A percentile compares a stretch with the other conserved stretches of the same genome.
These are phyloP conservation scores for Anthracocystis panici-leucophaei DNA, from an alignment of 1,284 basidiomycete genomes.

Conservation along the genomic window DNA sequence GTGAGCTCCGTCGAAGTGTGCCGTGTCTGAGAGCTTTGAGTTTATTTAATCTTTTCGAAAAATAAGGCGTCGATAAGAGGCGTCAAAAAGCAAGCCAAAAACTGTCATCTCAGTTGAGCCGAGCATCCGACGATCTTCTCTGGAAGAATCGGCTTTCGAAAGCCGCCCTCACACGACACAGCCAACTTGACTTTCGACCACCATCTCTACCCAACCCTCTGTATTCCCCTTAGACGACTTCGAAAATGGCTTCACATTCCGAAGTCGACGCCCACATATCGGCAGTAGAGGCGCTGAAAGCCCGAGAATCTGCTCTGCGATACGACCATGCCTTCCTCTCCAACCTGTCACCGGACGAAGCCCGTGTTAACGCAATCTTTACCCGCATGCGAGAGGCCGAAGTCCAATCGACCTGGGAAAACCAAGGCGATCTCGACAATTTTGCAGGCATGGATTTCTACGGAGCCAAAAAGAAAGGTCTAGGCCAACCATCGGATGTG, in stretches of 20 bases:
- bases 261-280: constrained; percentile 17
- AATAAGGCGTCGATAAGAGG: not conserved
- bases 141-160: constrained; percentile 12
- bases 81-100: constrained; percentile 13
- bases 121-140: not conserved
- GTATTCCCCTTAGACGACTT: not conserved
- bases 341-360: constrained; percentile 24
- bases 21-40: not conserved
- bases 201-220: not conserved
- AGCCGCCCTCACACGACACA: constrained; percentile 16
- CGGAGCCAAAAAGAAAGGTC: constrained; percentile 31
- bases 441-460: constrained; percentile 52
- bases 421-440: constrained; percentile 31
- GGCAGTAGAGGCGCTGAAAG: constrained; percentile 30
- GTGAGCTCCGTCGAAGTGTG: not conserved
- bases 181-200: not conserved
- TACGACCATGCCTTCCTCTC: constrained; percentile 45
- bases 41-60: not conserved
- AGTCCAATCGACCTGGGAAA: constrained; percentile 28
- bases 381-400: constrained; percentile 30
- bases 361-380: constrained; percentile 33
- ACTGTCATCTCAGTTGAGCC: constrained; percentile 1
- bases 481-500: constrained; percentile 25
- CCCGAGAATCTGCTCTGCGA: constrained; percentile 30
- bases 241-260: not conserved